Conservation (phyloP, 1,284 basidiomycete species). For the Cryptococcus amylolentus region DNA sequence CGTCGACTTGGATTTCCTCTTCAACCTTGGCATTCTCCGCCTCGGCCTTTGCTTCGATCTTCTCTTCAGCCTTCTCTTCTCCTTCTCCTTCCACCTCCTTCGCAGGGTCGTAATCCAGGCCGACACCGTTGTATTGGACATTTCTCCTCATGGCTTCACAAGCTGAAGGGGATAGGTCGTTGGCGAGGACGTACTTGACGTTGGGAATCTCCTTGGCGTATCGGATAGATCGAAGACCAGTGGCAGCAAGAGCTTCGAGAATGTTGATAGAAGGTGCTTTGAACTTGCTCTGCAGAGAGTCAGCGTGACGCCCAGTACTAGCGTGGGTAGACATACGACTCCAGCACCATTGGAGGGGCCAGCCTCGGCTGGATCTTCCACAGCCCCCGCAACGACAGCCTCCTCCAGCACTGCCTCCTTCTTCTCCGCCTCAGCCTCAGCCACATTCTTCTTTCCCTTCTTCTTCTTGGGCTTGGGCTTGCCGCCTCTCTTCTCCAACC, state of each 20-base stretch:
- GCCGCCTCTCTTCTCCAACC: conserved; percentile 42
- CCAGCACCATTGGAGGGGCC: conserved; percentile 16
- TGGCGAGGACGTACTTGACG: conserved; percentile 87
- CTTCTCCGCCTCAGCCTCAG: conserved; percentile 16
- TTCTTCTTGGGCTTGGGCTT: conserved; percentile 15
- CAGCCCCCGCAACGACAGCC: not conserved
- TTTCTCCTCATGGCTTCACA: conserved; percentile 85
- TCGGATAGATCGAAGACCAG: conserved; percentile 90
- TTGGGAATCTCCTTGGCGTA: conserved; percentile 97
- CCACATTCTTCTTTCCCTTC: conserved; percentile 12
- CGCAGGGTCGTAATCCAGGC: conserved; percentile 24
- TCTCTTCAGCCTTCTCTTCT: not conserved
- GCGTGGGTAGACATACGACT: not conserved
- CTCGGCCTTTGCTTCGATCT: conserved; percentile 3
- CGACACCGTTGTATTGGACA: conserved; percentile 80
- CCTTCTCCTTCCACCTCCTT: not conserved
- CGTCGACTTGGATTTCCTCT: conserved; percentile 5
- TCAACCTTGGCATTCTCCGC: conserved; percentile 15
- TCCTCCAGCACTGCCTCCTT: conserved; percentile 17
- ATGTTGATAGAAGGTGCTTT: conserved; percentile 69
- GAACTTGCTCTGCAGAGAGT: conserved; percentile 10
- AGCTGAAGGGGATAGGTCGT: conserved; percentile 82
- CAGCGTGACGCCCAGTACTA: not conserved
- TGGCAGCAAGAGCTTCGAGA: conserved; percentile 94
- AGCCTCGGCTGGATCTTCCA: conserved; percentile 8